A percentile compares a stretch with the other conserved stretches of the same genome.
These are phyloP conservation scores for Cutaneotrichosporon mucoides DNA, from an alignment of 1,284 basidiomycete genomes.

Conservation along the genomic window DNA sequence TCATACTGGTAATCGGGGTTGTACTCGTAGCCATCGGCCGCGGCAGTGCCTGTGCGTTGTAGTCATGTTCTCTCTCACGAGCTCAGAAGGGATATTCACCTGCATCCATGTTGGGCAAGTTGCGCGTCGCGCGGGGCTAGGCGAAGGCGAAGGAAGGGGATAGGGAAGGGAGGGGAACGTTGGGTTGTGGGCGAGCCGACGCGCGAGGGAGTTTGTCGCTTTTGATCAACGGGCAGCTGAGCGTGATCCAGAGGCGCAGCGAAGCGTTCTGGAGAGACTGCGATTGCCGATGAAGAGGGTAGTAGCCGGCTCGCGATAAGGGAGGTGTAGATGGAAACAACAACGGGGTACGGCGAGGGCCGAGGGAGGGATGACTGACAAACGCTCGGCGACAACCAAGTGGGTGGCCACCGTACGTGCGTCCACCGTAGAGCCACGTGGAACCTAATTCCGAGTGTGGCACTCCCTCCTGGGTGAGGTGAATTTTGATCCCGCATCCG, in stretches of 20 bases:
- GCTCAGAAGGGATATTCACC: conserved; percentile 36
- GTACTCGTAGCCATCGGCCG: conserved; percentile 34
- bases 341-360: background rate
- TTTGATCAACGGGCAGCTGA: background rate
- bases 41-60: conserved; percentile 24
- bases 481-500: background rate
- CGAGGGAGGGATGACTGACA: background rate
- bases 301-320: background rate
- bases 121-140: background rate
- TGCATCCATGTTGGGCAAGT: conserved; percentile 36
- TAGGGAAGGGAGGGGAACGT: background rate
- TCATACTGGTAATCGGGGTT: conserved; percentile 34
- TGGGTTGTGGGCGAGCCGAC: background rate
- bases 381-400: too few species aligned
- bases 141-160: background rate
- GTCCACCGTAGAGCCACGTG: background rate
- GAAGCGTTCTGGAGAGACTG: conserved; percentile 8
- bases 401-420: background rate
- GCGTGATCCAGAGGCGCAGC: conserved; percentile 5
- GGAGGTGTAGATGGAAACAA: background rate
- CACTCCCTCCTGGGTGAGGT: background rate
- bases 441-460: conserved; percentile 4
- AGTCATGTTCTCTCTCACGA: conserved; percentile 15
- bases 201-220: background rate
- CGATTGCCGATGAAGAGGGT: background rate